Percentiles rank a stretch among this genome's conserved stretches.
Evolutionary conservation across 257 asterid genomes (phyloP).

Genomic region (Dorcoceras hygrometricum): DNA sequence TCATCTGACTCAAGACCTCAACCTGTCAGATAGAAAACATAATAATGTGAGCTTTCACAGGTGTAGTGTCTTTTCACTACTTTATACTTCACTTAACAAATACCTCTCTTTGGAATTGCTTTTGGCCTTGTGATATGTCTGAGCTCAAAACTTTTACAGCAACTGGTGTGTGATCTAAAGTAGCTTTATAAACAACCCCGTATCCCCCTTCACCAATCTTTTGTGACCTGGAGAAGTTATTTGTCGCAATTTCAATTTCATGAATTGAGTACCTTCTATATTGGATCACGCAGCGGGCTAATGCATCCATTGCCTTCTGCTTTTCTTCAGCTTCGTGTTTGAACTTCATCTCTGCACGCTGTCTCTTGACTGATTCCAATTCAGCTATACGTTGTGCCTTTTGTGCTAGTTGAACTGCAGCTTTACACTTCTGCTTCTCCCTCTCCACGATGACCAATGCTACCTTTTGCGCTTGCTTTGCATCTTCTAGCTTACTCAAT

Average conservation of each 20-base stretch:
- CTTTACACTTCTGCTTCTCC: conserved; percentile 70
- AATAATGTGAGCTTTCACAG: not conserved
- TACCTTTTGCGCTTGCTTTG: conserved; percentile 40
- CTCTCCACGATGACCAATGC: conserved; percentile 53
- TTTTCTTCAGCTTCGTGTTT: conserved; percentile 52
- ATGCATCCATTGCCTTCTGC: conserved; percentile 59
- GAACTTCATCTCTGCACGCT: conserved; percentile 53
- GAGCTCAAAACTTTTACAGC: conserved; percentile 87
- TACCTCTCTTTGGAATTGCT: conserved; percentile 88
- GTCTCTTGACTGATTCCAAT: conserved; percentile 61
- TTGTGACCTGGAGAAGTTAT: conserved; percentile 48
- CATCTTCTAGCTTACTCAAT: conserved; percentile 41
- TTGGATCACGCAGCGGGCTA: conserved; percentile 37
- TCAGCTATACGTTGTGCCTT: conserved; percentile 74
- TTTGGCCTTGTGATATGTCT: conserved; percentile 75
- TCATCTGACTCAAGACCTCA: conserved; percentile 74
- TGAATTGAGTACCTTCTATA: conserved; percentile 59
- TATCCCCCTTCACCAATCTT: conserved; percentile 99
- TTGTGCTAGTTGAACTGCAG: conserved; percentile 71
- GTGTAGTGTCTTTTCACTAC: not conserved
- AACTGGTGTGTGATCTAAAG: conserved; percentile 72
- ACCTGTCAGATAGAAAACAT: conserved; percentile 42
- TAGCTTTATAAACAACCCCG: conserved; percentile 72
- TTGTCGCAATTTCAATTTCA: conserved; percentile 73
- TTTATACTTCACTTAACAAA: not conserved